These are phyloP conservation scores for Ganoderma boninense DNA, from an alignment of 1,284 basidiomycete genomes.

Conservation along the genomic window DNA sequence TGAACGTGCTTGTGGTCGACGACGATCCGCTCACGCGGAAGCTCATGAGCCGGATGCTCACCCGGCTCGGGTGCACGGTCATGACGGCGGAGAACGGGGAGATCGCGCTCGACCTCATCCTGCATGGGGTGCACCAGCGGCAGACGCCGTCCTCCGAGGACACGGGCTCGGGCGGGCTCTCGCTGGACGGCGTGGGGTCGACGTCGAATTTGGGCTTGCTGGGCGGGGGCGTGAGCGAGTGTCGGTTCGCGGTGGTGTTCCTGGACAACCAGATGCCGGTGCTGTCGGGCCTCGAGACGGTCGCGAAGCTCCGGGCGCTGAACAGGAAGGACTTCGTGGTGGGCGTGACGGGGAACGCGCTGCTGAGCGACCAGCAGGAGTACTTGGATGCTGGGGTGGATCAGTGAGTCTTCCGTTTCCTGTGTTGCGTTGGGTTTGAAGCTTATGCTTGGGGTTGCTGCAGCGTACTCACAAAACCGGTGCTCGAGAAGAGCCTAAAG, in stretches of 20 bases:
- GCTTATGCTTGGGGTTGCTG: constrained; percentile 40
- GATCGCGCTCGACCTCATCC: constrained; percentile 79
- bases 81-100: constrained; percentile 89
- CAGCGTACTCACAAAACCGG: constrained; percentile 48
- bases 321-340: constrained; percentile 81
- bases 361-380: constrained; percentile 74
- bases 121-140: constrained; percentile 44
- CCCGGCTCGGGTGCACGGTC: constrained; percentile 81
- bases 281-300: constrained; percentile 80
- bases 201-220: background rate
- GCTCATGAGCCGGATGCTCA: constrained; percentile 85
- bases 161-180: constrained; percentile 36
- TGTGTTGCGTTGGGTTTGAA: too few species aligned
- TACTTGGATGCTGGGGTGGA: constrained; percentile 83
- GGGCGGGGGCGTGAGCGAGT: constrained; percentile 30
- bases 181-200: constrained; percentile 25
- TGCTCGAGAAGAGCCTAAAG: constrained; percentile 47
- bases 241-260: constrained; percentile 76
- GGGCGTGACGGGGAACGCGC: constrained; percentile 79
- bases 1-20: constrained; percentile 79
- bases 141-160: constrained; percentile 45
- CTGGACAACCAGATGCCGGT: constrained; percentile 91
- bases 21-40: constrained; percentile 83
- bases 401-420: constrained; percentile 55
- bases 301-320: constrained; percentile 70